Conservation (phyloP, 2,329 filamentous ascomycete genomes). For the Verticillium dahliae region DNA sequence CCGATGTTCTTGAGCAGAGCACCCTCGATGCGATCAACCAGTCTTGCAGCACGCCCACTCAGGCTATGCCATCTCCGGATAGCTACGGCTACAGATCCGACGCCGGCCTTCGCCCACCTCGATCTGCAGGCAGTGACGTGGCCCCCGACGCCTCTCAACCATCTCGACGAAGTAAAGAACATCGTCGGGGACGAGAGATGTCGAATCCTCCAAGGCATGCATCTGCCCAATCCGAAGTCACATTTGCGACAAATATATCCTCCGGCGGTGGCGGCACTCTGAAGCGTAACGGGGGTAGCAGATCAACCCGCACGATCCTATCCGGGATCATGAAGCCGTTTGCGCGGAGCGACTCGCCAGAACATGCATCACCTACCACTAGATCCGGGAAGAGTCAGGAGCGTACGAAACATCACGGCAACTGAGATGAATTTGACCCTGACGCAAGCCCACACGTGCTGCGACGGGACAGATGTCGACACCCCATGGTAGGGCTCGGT, state of each 20-base stretch:
- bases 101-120: constrained; percentile 6
- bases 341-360: constrained; percentile 31
- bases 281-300: constrained; percentile 26
- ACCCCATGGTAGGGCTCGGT: no score
- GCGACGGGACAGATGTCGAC: no score
- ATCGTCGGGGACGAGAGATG: constrained; percentile 9
- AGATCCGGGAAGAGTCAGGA: constrained; percentile 8
- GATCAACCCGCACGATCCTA: constrained; percentile 32
- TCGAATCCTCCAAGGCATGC: constrained; percentile 9
- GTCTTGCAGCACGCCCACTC: constrained; percentile 24
- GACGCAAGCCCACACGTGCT: not conserved
- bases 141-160: not conserved
- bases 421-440: constrained; percentile 2
- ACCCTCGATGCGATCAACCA: constrained; percentile 27
- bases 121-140: constrained; percentile 17
- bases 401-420: not conserved
- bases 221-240: constrained; percentile 13
- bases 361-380: constrained; percentile 14
- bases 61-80: not conserved
- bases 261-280: constrained; percentile 21
- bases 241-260: constrained; percentile 5
- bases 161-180: constrained; percentile 8
- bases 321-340: constrained; percentile 39
- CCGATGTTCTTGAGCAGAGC: constrained; percentile 41
- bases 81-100: not conserved